These are phyloP conservation scores for Cryptosporidium felis DNA, from an alignment of 169 alveolate genomes.

Conservation along the genomic window DNA sequence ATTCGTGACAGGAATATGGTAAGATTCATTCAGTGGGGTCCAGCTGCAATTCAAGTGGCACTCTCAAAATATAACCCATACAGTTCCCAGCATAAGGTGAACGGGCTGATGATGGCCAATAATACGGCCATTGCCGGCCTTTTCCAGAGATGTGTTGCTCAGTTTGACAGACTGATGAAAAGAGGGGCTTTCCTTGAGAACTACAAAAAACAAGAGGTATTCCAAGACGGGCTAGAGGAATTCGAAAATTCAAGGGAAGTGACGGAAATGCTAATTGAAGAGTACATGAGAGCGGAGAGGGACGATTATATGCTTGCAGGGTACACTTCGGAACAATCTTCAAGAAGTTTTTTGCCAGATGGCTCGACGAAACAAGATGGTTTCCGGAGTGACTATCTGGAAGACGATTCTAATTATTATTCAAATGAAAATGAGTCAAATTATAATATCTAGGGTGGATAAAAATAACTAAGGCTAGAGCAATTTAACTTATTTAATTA, in stretches of 20 bases:
- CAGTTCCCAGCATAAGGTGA: slow-evolving; percentile 94
- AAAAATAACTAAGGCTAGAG: neutral
- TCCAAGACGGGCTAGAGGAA: slow-evolving; percentile 80
- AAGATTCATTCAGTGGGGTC: slow-evolving; percentile 95
- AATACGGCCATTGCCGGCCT: slow-evolving; percentile 96
- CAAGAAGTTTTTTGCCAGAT: neutral
- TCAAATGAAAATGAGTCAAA: slow-evolving; percentile 10
- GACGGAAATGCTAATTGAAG: slow-evolving; percentile 91
- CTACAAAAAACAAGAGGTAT: slow-evolving; percentile 86
- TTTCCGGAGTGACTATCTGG: neutral
- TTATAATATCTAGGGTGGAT: neutral
- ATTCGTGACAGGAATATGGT: slow-evolving; percentile 90
- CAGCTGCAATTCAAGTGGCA: slow-evolving; percentile 98
- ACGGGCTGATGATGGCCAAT: slow-evolving; percentile 98
- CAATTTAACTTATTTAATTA: too few species aligned
- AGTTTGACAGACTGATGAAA: slow-evolving; percentile 90
- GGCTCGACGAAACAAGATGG: neutral
- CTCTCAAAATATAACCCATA: slow-evolving; percentile 96
- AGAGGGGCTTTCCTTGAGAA: slow-evolving; percentile 97
- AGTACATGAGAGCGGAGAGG: slow-evolving; percentile 96
- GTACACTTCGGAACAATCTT: slow-evolving; percentile 3
- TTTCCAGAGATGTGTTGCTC: slow-evolving; percentile 88
- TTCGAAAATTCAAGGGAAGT: slow-evolving; percentile 87
- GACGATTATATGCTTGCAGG: slow-evolving; percentile 86
- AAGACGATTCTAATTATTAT: slow-evolving; percentile 2